phyloP scores from a whole-genome alignment of 1,284 basidiomycete species.

The Ganoderma lingzhi region DNA sequence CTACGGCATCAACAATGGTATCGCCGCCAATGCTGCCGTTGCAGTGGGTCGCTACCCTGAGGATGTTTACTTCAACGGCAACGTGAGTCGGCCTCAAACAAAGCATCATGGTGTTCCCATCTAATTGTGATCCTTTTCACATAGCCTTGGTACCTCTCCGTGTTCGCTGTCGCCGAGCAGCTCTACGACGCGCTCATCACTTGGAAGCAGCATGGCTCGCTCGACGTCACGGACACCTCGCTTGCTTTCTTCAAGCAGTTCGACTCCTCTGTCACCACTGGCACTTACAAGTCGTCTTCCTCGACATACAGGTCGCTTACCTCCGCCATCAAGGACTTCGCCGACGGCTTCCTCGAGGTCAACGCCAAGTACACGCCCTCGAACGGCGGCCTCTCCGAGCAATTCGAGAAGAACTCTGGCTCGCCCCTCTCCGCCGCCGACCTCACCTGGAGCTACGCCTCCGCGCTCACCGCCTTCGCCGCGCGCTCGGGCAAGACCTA shows the following conservation, averaged over 20 bases:
- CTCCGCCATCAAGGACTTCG: conserved; percentile 47
- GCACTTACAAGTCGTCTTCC: conserved; percentile 45
- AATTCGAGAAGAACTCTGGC: conserved; percentile 46
- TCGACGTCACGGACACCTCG: conserved; percentile 50
- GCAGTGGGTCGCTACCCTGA: conserved; percentile 65
- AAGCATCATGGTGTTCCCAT: neutral
- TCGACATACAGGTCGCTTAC: conserved; percentile 45
- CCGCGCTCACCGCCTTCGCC: conserved; percentile 50
- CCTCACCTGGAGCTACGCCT: conserved; percentile 54
- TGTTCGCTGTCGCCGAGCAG: conserved; percentile 53
- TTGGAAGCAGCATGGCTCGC: conserved; percentile 44
- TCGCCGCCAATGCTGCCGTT: conserved; percentile 50
- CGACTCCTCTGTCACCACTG: conserved; percentile 42
- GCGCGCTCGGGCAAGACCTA: conserved; percentile 43
- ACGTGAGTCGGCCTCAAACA: conserved; percentile 43
- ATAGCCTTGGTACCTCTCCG: conserved; percentile 55
- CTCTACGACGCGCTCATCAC: conserved; percentile 52
- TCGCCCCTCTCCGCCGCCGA: conserved; percentile 48
- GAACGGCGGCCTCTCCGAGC: conserved; percentile 50
- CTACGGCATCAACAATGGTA: conserved; percentile 58
- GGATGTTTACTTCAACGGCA: conserved; percentile 61
- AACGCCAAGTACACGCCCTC: conserved; percentile 50
- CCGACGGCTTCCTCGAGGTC: conserved; percentile 52
- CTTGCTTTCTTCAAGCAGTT: conserved; percentile 53
- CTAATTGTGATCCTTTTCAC: neutral